These are phyloP conservation scores for Coniochaeta hoffmannii DNA, from an alignment of 2,329 filamentous ascomycete genomes.

Conservation along the genomic window DNA sequence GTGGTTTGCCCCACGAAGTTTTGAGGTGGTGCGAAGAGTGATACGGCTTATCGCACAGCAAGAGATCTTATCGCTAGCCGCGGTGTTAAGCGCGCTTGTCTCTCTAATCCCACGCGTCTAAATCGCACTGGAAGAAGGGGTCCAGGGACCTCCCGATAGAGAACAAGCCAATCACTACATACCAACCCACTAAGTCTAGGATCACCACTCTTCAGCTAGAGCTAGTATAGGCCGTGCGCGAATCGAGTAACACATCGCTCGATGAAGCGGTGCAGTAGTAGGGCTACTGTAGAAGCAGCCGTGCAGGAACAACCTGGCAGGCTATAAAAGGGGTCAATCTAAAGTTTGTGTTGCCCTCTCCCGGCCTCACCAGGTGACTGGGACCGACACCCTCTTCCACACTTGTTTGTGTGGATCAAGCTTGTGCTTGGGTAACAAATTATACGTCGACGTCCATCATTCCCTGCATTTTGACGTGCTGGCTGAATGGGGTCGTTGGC, in stretches of 20 bases:
- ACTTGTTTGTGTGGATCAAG: neutral
- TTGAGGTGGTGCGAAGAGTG: neutral
- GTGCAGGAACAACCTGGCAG: neutral
- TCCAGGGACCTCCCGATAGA: too few species aligned
- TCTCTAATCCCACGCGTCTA: too few species aligned
- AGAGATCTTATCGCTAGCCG: neutral
- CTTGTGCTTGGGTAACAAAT: constrained; percentile 1
- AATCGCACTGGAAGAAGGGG: too few species aligned
- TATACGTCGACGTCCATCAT: neutral
- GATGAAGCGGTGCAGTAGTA: constrained; percentile 10
- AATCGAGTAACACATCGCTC: neutral
- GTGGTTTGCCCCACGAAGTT: neutral
- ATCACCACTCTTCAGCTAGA: neutral
- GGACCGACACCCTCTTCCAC: neutral
- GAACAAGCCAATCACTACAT: too few species aligned
- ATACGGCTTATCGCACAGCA: neutral
- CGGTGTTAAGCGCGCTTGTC: neutral
- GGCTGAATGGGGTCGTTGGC: neutral
- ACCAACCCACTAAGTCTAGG: too few species aligned
- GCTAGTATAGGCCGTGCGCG: neutral
- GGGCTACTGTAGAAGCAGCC: constrained; percentile 5
- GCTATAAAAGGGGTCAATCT: constrained; percentile 10
- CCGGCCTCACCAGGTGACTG: constrained; percentile 4
- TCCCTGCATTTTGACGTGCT: too few species aligned
- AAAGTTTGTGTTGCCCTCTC: constrained; percentile 6